These are phyloP conservation scores for Candida golubevii DNA, from an alignment of 805 yeast species.

Conservation along the genomic window DNA sequence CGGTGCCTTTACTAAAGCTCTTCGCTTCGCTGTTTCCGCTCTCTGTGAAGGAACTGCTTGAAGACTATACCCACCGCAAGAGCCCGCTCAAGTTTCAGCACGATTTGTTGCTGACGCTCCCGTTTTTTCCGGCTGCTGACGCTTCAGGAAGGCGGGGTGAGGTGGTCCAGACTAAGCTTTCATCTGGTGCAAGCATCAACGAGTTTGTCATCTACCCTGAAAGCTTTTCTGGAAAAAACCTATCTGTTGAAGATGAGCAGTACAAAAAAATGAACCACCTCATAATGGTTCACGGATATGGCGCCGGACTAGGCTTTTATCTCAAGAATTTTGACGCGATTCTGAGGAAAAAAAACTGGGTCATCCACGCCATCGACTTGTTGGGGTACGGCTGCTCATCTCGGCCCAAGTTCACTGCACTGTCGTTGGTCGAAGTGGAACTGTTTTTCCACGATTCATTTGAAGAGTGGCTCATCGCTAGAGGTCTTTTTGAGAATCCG, in stretches of 20 bases:
- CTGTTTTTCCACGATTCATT: constrained; percentile 62
- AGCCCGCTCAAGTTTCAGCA: constrained; percentile 43
- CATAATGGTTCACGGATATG: constrained; percentile 44
- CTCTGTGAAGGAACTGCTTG: constrained; percentile 45
- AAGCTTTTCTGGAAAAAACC: neutral
- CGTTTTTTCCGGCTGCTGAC: constrained; percentile 41
- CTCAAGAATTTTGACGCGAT: constrained; percentile 36
- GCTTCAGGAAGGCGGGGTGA: constrained; percentile 26
- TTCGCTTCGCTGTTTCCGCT: constrained; percentile 57
- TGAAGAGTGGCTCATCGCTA: constrained; percentile 53
- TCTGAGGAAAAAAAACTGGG: constrained; percentile 45
- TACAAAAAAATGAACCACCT: constrained; percentile 22
- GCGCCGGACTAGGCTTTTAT: constrained; percentile 42
- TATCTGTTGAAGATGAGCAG: neutral
- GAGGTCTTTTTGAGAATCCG: constrained; percentile 36
- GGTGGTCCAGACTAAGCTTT: constrained; percentile 30
- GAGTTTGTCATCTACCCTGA: constrained; percentile 37
- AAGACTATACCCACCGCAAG: constrained; percentile 43
- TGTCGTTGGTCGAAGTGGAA: constrained; percentile 49
- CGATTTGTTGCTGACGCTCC: constrained; percentile 41
- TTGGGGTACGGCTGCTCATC: constrained; percentile 90
- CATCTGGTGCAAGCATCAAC: constrained; percentile 30
- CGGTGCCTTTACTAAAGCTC: constrained; percentile 55
- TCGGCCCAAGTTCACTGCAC: constrained; percentile 56
- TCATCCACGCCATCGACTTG: constrained; percentile 80